Evolutionary conservation across 1,284 basidiomycete genomes (phyloP), one percentile per base, ranked within the genome.

Genomic region (Ceratorhiza oryzae-sativae): DNA sequence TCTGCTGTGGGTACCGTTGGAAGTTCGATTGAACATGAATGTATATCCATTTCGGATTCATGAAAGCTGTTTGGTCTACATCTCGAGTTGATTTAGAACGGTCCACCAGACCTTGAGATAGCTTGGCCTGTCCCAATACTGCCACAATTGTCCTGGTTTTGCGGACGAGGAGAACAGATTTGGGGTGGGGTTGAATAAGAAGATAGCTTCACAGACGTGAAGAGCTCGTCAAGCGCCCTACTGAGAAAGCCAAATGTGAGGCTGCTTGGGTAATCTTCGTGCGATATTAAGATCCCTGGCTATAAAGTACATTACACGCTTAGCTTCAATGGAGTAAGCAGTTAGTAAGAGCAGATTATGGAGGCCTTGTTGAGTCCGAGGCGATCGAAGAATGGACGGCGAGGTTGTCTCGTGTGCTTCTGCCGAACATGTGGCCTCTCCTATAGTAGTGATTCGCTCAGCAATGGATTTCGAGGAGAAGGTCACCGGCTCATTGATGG

Each of bases 111-210:
- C 95, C 95, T 81, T 99, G 96, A 56, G 99, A 86, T 82, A 96
- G 97, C 86, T 99, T 97, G 46, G 97, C 97, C 39, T 97, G 88
- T 80, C 97, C 90, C 42, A 99, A 86, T 1, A 99, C 97, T 1
- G 92, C 94, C 80, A 99, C 97, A 78, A 99, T 99, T 18, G 97
- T 99, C 86, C 98, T 98, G 86, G 18, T 86, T 87, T 62, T 89
- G 86, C 75, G 95, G 85, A 71, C 93, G 89, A 58, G 86, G 86
- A 83, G 88, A 93, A 59, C 81, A 88, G 77, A 92, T 90, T 0
- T 87, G 78, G 0, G 85, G 78, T 8, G 90, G 88, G 71, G 86
- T 88, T 73, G 81, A 79, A 79, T 87, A 92, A 56, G 89, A 85
- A 2, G 88, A 83, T 77, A 89, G 86, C 8, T 91, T 90, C 0